Percentiles rank a stretch among this genome's conserved stretches.
phyloP scores from a whole-genome alignment of 306 rosid species.

The Rosa persica region DNA sequence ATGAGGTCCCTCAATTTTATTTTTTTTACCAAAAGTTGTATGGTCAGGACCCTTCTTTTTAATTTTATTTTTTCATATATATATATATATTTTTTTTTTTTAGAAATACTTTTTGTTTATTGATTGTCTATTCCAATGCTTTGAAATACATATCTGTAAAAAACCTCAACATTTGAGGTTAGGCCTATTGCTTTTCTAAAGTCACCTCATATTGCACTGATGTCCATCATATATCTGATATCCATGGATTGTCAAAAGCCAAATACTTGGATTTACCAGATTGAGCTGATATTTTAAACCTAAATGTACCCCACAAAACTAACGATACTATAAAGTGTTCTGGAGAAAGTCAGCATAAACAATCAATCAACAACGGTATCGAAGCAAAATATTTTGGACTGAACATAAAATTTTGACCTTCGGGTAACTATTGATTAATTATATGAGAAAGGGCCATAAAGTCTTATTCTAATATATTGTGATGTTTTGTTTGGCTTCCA shows the following conservation, averaged over 20 bases:
- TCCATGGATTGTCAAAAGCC: neutral
- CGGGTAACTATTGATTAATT: neutral
- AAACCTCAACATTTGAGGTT: no score
- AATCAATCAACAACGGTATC: neutral
- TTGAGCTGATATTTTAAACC: neutral
- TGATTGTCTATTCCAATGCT: neutral
- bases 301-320: neutral
- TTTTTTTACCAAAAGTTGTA: no score
- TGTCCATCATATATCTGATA: no score
- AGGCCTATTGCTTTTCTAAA: neutral
- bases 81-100: no score
- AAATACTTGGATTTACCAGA: neutral
- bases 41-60: no score
- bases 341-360: neutral
- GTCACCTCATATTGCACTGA: neutral
- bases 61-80: no score
- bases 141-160: neutral
- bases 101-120: neutral
- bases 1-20: neutral
- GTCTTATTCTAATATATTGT: neutral
- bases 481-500: conserved; percentile 17
- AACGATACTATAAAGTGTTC: neutral
- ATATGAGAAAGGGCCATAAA: neutral
- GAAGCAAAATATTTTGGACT: neutral
- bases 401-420: neutral